phyloP scores from a whole-genome alignment of 352 stramenopile species.

The Globisporangium uncinulatum region DNA sequence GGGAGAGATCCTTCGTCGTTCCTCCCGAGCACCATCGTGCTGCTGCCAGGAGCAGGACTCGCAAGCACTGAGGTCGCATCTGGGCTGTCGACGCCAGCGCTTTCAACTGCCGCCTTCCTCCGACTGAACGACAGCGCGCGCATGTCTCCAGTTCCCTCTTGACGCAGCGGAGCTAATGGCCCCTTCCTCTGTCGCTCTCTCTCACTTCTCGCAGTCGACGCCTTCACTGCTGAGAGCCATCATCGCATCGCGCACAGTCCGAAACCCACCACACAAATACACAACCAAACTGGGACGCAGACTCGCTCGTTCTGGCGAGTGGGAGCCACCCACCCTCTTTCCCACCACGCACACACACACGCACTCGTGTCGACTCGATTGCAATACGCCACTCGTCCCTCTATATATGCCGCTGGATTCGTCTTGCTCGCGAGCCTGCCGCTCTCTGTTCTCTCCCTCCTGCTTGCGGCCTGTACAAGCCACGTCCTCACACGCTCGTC shows the following conservation, averaged over 20 bases:
- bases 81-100: background rate
- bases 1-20: background rate
- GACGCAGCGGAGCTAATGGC: too few species aligned
- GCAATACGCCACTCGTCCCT: slow-evolving; percentile 12
- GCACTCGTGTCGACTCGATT: background rate
- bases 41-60: background rate
- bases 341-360: background rate
- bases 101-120: background rate
- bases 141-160: background rate
- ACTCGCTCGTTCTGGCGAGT: too few species aligned
- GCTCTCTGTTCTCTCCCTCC: slow-evolving; percentile 7
- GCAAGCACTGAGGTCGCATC: background rate
- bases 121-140: slow-evolving; percentile 11
- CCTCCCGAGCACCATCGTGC: background rate
- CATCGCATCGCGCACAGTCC: too few species aligned
- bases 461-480: slow-evolving; percentile 11
- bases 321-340: too few species aligned
- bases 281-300: too few species aligned
- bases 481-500: slow-evolving; percentile 3
- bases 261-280: too few species aligned
- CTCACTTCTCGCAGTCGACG: too few species aligned
- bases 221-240: too few species aligned
- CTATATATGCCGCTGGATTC: slow-evolving; percentile 34
- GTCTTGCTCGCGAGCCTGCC: slow-evolving; percentile 2
- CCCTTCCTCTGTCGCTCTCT: too few species aligned